Conservation (phyloP, 345 rosid genomes). For the Eucalyptus albens region DNA sequence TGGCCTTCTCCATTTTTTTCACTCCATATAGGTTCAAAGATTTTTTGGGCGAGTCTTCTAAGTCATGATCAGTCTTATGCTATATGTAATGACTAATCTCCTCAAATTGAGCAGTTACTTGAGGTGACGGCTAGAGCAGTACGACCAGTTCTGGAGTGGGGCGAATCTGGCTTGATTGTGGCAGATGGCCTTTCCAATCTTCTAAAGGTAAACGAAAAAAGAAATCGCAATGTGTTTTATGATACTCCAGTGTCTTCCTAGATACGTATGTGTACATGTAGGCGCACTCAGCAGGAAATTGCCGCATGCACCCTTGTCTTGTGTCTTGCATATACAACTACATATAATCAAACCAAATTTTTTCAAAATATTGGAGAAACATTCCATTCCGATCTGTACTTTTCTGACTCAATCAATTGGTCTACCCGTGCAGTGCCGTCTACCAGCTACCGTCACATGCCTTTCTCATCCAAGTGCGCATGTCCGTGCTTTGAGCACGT, state of each 20-base stretch:
- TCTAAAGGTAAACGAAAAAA: constrained; percentile 45
- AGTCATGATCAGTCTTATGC: background rate
- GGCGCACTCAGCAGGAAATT: background rate
- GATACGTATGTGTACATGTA: background rate
- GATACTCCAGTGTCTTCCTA: background rate
- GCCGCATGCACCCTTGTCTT: background rate
- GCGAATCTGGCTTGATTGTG: constrained; percentile 77
- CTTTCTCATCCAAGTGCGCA: constrained; percentile 94
- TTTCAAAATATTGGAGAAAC: background rate
- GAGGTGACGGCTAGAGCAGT: constrained; percentile 98
- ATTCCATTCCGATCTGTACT: background rate
- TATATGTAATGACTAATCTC: background rate
- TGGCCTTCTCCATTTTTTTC: background rate
- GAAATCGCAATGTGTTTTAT: background rate
- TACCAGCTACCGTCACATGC: constrained; percentile 74
- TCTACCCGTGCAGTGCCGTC: constrained; percentile 66
- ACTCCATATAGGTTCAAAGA: background rate
- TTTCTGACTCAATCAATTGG: background rate
- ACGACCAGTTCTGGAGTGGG: constrained; percentile 70
- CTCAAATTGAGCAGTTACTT: constrained; percentile 42
- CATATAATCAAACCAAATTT: background rate
- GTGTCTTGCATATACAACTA: background rate
- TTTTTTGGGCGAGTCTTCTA: background rate
- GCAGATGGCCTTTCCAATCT: constrained; percentile 89
- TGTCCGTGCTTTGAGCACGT: constrained; percentile 81